A percentile compares a stretch with the other conserved stretches of the same genome.
Evolutionary conservation across 352 stramenopile genomes (phyloP).

Genomic region (Phytopythium aichiense): DNA sequence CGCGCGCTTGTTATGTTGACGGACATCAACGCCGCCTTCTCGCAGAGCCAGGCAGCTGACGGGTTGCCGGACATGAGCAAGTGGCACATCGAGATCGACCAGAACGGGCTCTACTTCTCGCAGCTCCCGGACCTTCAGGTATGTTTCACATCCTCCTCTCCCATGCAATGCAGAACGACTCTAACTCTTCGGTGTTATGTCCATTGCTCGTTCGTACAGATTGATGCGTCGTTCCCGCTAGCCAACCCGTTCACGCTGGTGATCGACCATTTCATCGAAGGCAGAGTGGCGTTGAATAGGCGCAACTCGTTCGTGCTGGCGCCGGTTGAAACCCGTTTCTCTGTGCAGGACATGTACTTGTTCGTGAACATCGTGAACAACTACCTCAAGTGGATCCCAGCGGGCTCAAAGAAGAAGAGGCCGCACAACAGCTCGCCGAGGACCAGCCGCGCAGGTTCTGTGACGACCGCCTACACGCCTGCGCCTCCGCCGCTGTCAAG

Average conservation of each 20-base stretch:
- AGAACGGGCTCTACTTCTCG: slow-evolving; percentile 82
- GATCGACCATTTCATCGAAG: slow-evolving; percentile 79
- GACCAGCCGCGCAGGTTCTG: slow-evolving; percentile 5
- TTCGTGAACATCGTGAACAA: slow-evolving; percentile 86
- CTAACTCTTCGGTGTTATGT: neutral
- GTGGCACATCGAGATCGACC: slow-evolving; percentile 76
- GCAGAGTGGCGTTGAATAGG: slow-evolving; percentile 35
- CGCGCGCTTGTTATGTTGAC: slow-evolving; percentile 75
- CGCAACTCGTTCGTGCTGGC: slow-evolving; percentile 79
- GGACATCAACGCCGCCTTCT: slow-evolving; percentile 59
- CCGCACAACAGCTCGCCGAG: slow-evolving; percentile 5
- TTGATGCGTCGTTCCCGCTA: slow-evolving; percentile 81
- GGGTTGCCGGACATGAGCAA: slow-evolving; percentile 65
- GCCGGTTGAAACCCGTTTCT: slow-evolving; percentile 82
- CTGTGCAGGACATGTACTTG: slow-evolving; percentile 79
- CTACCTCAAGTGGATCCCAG: slow-evolving; percentile 57
- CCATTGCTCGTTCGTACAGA: slow-evolving; percentile 21
- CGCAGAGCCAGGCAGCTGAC: slow-evolving; percentile 53
- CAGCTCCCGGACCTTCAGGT: slow-evolving; percentile 82
- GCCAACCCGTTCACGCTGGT: slow-evolving; percentile 81
- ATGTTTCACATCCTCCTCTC: slow-evolving; percentile 1
- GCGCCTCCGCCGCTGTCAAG: neutral
- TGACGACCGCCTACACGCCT: slow-evolving; percentile 1
- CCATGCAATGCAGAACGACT: neutral
- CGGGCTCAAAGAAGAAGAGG: neutral